phyloP scores from a whole-genome alignment of 164 flowering plant species.

The Vitis rotundifolia region DNA sequence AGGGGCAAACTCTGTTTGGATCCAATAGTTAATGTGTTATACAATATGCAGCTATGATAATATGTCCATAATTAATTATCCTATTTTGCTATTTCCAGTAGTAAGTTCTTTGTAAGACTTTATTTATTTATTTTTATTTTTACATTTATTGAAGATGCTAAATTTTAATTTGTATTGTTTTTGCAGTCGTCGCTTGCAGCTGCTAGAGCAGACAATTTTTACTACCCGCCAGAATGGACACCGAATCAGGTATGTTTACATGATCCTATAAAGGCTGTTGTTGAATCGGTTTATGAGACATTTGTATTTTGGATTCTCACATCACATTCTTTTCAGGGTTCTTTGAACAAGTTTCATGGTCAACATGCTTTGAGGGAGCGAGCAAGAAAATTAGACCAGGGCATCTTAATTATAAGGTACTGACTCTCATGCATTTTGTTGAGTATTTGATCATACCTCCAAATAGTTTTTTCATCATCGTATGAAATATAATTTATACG shows the following conservation, averaged over 20 bases:
- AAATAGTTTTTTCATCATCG: not conserved
- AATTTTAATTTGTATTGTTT: slow-evolving; percentile 15
- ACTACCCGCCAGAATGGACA: slow-evolving; percentile 98
- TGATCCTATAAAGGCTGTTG: not conserved
- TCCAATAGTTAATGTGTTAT: too few relatives aligned
- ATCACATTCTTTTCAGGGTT: slow-evolving; percentile 52
- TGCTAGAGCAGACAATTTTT: slow-evolving; percentile 98
- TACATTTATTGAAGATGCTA: not conserved
- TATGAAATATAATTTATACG: not conserved
- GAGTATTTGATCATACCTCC: not conserved
- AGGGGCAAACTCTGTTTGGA: too few relatives aligned
- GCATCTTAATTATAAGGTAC: slow-evolving; percentile 93
- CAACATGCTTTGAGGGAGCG: slow-evolving; percentile 99
- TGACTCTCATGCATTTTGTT: not conserved
- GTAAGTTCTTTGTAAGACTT: not conserved
- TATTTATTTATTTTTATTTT: not conserved
- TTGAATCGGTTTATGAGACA: not conserved
- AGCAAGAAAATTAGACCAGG: slow-evolving; percentile 93
- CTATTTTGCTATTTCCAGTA: too few relatives aligned
- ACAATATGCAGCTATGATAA: too few relatives aligned
- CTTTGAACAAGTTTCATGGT: slow-evolving; percentile 94
- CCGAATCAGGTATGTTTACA: slow-evolving; percentile 69
- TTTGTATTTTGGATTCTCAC: slow-evolving; percentile 6
- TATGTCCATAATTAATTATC: too few relatives aligned
- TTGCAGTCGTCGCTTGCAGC: slow-evolving; percentile 98